Evolutionary conservation across 2,329 filamentous ascomycete genomes (phyloP), one percentile per base, ranked within the genome.

Genomic region (Coniochaeta sp.): DNA sequence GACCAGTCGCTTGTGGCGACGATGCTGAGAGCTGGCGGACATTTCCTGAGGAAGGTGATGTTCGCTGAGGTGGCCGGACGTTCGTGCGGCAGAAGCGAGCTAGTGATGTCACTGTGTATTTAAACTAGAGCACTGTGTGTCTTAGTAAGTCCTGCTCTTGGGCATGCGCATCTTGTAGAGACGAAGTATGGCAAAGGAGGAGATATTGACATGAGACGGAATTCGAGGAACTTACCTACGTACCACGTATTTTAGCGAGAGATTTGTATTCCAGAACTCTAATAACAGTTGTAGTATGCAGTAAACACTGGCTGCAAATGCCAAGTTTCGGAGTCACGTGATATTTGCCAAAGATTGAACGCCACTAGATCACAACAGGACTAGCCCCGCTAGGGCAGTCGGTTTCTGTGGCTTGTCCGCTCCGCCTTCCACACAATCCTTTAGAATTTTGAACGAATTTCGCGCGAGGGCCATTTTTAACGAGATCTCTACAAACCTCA

Each of bases 401-500:
- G 55, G 17, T 57, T 34, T n/a, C 55, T 57, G 55, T 40, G 34
- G 55, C 34, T 57, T n/a, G 17, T 55, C 19, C 12, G 22, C 47
- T 9, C 10, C 4, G 30, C 5, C 55, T 5, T 24, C 36, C 55
- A 24, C 55, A 57, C 34, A 42, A 57, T 36, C 34, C n/a, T 24
- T 40, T 8, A 34, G 50, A 57, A 26, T 44, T 56, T 50, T 26
- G 58, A 44, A 47, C 58, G 58, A 50, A 59, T 28, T 59, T 59
- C 52, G 26, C n/a, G 67, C 62, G 61, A 40, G 30, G 55, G 55
- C 34, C 55, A 38, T 40, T 57, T 57, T 57, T 57, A 42, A 56
- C 55, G 55, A 57, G 5, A 4, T 28, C 36, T 57, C 61, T 59
- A 62, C 64, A 66, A 65, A 66, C 30, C 63, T 30, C 36, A 57